These are phyloP conservation scores for Eutrema heterophyllum DNA, from an alignment of 345 rosid species.

Conservation along the genomic window DNA sequence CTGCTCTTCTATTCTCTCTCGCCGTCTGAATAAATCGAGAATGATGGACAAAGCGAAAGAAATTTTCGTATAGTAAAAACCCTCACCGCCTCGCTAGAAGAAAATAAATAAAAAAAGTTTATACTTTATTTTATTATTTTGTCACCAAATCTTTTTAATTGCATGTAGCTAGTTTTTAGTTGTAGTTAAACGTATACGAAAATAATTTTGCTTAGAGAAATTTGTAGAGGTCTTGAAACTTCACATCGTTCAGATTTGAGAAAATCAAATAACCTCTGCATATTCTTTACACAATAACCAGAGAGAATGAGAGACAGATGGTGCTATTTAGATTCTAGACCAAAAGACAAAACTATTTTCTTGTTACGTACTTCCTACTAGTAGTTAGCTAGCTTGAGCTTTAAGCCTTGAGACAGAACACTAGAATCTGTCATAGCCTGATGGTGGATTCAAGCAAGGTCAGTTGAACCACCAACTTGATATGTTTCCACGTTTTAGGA, in stretches of 20 bases:
- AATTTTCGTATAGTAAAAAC: background rate
- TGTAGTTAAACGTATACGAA: too few relatives aligned
- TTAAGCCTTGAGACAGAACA: background rate
- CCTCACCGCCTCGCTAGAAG: background rate
- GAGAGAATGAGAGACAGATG: background rate
- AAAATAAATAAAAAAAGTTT: too few relatives aligned
- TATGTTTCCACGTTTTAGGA: background rate
- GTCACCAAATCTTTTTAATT: background rate
- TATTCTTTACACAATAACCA: background rate
- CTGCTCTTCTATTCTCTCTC: background rate
- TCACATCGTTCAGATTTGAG: background rate
- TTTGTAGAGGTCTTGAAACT: background rate
- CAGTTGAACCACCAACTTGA: slow-evolving; percentile 1
- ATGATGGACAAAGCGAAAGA: background rate
- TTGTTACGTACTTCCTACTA: background rate
- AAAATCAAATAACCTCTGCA: background rate
- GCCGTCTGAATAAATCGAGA: background rate
- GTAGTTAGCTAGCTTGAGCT: background rate
- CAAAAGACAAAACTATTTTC: background rate
- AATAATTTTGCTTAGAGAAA: background rate
- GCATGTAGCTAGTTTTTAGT: too few relatives aligned
- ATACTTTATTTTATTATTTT: background rate
- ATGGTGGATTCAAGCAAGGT: slow-evolving; percentile 8
- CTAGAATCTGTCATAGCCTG: slow-evolving; percentile 8
- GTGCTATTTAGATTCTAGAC: background rate